phyloP scores from a whole-genome alignment of 345 rosid species.

The Eucalyptus coolabah region DNA sequence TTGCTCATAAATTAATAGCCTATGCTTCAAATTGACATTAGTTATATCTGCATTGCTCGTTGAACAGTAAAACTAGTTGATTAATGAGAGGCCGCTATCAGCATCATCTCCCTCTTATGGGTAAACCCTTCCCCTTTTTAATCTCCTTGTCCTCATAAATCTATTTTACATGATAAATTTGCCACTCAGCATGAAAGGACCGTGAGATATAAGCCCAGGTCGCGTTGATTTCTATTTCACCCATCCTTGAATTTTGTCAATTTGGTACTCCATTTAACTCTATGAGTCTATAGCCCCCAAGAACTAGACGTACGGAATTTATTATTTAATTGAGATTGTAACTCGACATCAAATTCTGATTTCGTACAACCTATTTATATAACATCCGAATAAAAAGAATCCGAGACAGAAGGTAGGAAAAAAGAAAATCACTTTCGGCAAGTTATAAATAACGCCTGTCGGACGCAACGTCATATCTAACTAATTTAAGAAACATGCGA shows the following conservation, averaged over 20 bases:
- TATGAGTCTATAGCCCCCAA: too few species aligned
- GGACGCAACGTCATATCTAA: not conserved
- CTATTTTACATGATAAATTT: not conserved
- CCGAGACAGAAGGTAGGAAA: rapidly evolving
- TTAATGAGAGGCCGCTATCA: not conserved
- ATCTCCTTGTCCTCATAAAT: not conserved
- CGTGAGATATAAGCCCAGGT: not conserved
- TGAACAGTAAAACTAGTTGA: not conserved
- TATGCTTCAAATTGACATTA: not conserved
- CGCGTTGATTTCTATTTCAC: not conserved
- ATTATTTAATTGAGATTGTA: not conserved
- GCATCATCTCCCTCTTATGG: not conserved
- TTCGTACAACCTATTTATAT: not conserved
- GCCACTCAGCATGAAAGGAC: not conserved
- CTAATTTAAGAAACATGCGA: not conserved
- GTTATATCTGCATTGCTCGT: not conserved
- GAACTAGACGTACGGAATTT: rapidly evolving
- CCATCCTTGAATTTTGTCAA: not conserved
- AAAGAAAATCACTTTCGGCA: not conserved
- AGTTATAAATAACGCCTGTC: rapidly evolving
- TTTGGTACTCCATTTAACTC: not conserved
- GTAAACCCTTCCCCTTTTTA: not conserved
- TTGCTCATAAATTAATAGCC: not conserved
- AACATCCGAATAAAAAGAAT: not conserved
- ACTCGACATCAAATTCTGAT: not conserved